Conservation (phyloP, 345 rosid genomes). For the Sisymbrium altissimum region DNA sequence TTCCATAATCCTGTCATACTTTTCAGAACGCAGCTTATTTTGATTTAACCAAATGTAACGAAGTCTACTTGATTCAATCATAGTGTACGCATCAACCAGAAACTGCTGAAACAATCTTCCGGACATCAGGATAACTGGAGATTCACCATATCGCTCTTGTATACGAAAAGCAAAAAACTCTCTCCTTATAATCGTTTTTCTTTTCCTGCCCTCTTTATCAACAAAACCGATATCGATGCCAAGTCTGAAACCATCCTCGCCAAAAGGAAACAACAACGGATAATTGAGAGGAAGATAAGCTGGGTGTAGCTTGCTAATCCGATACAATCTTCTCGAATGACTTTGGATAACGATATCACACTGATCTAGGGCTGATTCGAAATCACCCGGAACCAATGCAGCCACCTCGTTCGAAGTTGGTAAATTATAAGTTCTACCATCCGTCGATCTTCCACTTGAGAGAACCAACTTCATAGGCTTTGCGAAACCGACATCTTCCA, state of each 20-base stretch:
- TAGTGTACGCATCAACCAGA: neutral
- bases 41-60: too few relatives aligned
- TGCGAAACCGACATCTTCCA: too few relatives aligned
- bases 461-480: too few relatives aligned
- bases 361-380: neutral
- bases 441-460: too few relatives aligned
- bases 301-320: neutral
- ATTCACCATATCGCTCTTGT: neutral
- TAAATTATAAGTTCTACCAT: too few relatives aligned
- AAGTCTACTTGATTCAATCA: neutral
- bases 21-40: neutral
- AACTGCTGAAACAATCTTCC: neutral
- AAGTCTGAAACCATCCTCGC: too few relatives aligned
- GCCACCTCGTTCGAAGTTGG: too few relatives aligned
- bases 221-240: too few relatives aligned
- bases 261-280: neutral
- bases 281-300: neutral
- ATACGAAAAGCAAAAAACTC: too few relatives aligned
- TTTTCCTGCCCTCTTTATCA: too few relatives aligned
- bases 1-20: neutral
- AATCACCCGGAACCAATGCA: neutral
- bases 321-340: neutral
- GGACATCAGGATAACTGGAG: neutral
- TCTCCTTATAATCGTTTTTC: too few relatives aligned
- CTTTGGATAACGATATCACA: neutral